Conservation (phyloP, 495 filamentous ascomycete species). For the Penicillium cinerascens region DNA sequence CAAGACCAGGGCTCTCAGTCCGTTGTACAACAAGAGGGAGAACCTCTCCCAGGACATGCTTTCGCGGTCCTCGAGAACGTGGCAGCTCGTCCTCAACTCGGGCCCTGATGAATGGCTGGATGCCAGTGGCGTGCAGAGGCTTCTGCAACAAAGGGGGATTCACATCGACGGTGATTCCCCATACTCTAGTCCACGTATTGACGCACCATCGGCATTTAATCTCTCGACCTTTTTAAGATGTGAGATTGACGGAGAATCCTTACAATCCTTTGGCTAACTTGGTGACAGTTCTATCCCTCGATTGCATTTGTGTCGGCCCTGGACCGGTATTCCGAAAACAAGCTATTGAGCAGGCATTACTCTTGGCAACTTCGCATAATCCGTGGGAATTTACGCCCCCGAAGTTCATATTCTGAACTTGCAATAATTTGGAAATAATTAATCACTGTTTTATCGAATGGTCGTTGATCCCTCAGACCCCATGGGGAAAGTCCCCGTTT, state of each 20-base stretch:
- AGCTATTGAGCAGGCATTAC: slow-evolving; percentile 27
- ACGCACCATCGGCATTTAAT: slow-evolving; percentile 17
- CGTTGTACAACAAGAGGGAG: slow-evolving; percentile 10
- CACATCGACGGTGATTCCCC: slow-evolving; percentile 7
- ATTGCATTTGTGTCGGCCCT: slow-evolving; percentile 27
- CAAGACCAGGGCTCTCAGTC: slow-evolving; percentile 19
- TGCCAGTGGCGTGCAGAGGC: slow-evolving; percentile 28
- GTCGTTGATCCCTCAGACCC: neutral
- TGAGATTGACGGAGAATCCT: slow-evolving; percentile 11
- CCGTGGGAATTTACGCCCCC: slow-evolving; percentile 11
- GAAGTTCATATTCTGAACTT: neutral
- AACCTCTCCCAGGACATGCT: slow-evolving; percentile 12
- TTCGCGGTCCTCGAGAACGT: slow-evolving; percentile 15
- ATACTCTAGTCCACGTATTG: slow-evolving; percentile 8
- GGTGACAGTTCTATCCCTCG: slow-evolving; percentile 16
- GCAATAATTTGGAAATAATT: neutral
- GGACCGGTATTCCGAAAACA: slow-evolving; percentile 27
- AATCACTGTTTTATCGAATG: neutral
- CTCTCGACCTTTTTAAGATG: slow-evolving; percentile 21
- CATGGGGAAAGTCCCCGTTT: no score
- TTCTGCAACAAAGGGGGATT: slow-evolving; percentile 21
- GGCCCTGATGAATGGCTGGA: slow-evolving; percentile 25
- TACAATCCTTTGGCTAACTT: slow-evolving; percentile 11
- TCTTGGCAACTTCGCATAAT: slow-evolving; percentile 18
- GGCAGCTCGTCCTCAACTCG: slow-evolving; percentile 23